These are phyloP conservation scores for Paecilomyces fulvus DNA, from an alignment of 2,329 filamentous ascomycete genomes.

Conservation along the genomic window DNA sequence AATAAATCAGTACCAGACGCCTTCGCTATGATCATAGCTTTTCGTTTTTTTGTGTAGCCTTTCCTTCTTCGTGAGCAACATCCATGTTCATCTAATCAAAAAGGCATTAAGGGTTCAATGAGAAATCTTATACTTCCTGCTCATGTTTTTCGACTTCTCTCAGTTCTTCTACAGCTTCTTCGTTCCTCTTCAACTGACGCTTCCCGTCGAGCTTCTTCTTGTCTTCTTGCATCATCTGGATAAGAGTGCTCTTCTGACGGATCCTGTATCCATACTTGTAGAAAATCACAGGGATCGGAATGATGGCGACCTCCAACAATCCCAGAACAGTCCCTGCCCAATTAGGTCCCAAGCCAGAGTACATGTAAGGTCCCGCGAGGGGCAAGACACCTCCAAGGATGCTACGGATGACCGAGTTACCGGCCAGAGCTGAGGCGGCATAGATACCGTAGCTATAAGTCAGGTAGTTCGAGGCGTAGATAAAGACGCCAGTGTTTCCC, in stretches of 20 bases:
- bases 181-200: conserved; percentile 4
- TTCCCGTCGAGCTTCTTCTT: conserved; percentile 40
- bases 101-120: not conserved
- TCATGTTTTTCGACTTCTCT: conserved; percentile 8
- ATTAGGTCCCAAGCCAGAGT: conserved; percentile 58
- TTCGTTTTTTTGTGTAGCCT: too few species aligned
- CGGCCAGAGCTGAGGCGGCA: conserved; percentile 69
- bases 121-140: conserved; percentile 4
- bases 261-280: conserved; percentile 55
- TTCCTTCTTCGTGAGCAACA: not conserved
- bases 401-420: conserved; percentile 66
- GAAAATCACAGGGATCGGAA: conserved; percentile 74
- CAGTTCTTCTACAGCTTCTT: conserved; percentile 10
- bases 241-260: conserved; percentile 47
- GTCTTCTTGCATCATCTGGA: conserved; percentile 49
- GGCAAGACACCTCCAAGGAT: conserved; percentile 71
- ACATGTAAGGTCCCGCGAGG: conserved; percentile 66
- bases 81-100: not conserved
- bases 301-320: conserved; percentile 61
- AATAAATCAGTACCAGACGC: not conserved
- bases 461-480: conserved; percentile 74
- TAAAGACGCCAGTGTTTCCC: conserved; percentile 71
- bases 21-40: not conserved
- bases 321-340: conserved; percentile 74
- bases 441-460: conserved; percentile 74